phyloP scores from a whole-genome alignment of 495 filamentous ascomycete genomes.

The Talaromyces stipitatus region DNA sequence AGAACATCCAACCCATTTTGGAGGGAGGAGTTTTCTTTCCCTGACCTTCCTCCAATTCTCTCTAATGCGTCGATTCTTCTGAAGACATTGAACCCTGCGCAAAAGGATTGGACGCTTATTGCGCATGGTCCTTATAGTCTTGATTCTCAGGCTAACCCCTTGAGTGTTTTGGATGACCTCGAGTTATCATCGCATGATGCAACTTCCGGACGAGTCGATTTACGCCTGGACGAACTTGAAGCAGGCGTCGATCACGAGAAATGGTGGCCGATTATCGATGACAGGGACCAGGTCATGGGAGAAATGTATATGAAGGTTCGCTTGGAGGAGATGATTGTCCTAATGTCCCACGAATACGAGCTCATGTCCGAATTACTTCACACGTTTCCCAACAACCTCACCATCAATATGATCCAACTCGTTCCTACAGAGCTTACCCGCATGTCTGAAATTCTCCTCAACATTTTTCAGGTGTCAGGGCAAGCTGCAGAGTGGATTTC shows the following conservation, averaged over 20 bases:
- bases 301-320: constrained; percentile 81
- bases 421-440: constrained; percentile 68
- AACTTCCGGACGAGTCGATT: constrained; percentile 67
- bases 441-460: constrained; percentile 80
- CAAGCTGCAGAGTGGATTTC: constrained; percentile 85
- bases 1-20: constrained; percentile 86
- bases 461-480: constrained; percentile 95
- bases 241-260: constrained; percentile 74
- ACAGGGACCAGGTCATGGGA: constrained; percentile 64
- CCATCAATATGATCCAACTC: constrained; percentile 72
- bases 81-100: constrained; percentile 53
- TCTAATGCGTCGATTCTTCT: constrained; percentile 76
- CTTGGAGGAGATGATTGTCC: constrained; percentile 79
- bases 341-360: constrained; percentile 80
- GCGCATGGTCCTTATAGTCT: constrained; percentile 38
- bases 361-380: constrained; percentile 80
- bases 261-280: constrained; percentile 80
- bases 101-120: constrained; percentile 46
- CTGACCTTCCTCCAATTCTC: constrained; percentile 71
- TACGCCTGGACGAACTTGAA: constrained; percentile 77
- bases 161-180: constrained; percentile 39
- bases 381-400: constrained; percentile 73
- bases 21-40: constrained; percentile 86
- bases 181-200: constrained; percentile 49
- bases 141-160: constrained; percentile 34